phyloP scores from a whole-genome alignment of 345 rosid genomes.

The Isatis tinctoria region DNA sequence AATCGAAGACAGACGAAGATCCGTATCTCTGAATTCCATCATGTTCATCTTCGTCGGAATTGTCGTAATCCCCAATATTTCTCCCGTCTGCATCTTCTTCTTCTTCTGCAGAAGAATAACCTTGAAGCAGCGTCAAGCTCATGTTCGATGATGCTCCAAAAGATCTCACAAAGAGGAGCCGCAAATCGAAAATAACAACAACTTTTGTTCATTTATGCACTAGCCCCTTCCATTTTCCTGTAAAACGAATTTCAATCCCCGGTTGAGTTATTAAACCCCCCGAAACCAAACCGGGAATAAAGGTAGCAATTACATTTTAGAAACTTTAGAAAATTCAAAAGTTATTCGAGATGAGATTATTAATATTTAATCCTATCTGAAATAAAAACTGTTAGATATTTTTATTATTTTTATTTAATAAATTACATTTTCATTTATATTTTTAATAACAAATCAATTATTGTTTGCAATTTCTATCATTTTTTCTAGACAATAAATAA shows the following conservation, averaged over 20 bases:
- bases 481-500: too few species aligned
- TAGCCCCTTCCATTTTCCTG: not conserved
- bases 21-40: slow-evolving; percentile 28
- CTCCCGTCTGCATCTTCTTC: slow-evolving; percentile 51
- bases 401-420: too few species aligned
- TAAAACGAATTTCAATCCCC: not conserved
- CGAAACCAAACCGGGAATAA: slow-evolving; percentile 5
- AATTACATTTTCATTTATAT: too few species aligned
- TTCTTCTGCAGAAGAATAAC: slow-evolving; percentile 85
- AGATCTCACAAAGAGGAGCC: not conserved
- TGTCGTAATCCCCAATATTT: slow-evolving; percentile 24
- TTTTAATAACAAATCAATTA: too few species aligned
- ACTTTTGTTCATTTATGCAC: slow-evolving; percentile 14
- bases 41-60: slow-evolving; percentile 42
- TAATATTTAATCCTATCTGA: too few species aligned
- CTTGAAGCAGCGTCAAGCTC: slow-evolving; percentile 82
- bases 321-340: too few species aligned
- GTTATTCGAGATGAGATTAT: too few species aligned
- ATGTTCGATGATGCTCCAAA: slow-evolving; percentile 28
- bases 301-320: too few species aligned
- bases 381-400: too few species aligned
- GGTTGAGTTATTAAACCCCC: not conserved
- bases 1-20: slow-evolving; percentile 44
- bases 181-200: not conserved
- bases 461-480: too few species aligned